Conservation (phyloP, 345 rosid species). For the Gossypium bickii region DNA sequence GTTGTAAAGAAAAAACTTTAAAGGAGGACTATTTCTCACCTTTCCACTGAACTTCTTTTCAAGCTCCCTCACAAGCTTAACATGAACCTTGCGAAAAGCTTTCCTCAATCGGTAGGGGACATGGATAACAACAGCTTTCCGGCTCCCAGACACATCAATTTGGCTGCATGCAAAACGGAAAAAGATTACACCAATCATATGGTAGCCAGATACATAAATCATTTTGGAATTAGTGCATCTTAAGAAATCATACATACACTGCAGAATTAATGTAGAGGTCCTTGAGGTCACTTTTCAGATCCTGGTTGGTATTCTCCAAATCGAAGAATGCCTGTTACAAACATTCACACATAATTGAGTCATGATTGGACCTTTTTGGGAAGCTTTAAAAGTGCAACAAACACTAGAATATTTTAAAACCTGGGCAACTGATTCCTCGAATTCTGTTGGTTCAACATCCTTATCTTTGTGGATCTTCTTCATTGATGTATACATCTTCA, state of each 20-base stretch:
- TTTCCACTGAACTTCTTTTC: constrained; percentile 93
- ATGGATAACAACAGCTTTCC: constrained; percentile 72
- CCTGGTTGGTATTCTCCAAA: constrained; percentile 72
- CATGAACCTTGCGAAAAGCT: constrained; percentile 69
- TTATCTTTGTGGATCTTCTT: constrained; percentile 78
- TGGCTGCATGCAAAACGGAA: constrained; percentile 42
- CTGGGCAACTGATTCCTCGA: constrained; percentile 87
- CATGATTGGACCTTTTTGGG: not conserved
- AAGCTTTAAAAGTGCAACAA: not conserved
- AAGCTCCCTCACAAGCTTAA: constrained; percentile 81
- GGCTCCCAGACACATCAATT: constrained; percentile 68
- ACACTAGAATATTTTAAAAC: constrained; percentile 21
- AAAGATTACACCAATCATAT: not conserved
- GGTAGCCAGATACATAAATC: not conserved
- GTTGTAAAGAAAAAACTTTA: not conserved
- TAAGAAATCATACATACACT: constrained; percentile 33
- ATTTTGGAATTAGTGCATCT: not conserved
- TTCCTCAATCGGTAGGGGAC: constrained; percentile 83
- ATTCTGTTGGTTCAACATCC: constrained; percentile 74
- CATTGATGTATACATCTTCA: constrained; percentile 64
- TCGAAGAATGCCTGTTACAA: constrained; percentile 62
- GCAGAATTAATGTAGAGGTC: constrained; percentile 81
- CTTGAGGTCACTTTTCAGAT: constrained; percentile 79
- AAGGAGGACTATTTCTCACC: constrained; percentile 29
- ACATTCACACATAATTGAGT: not conserved